phyloP scores from a whole-genome alignment of 345 rosid genomes.

The Eucalyptus caleyi region DNA sequence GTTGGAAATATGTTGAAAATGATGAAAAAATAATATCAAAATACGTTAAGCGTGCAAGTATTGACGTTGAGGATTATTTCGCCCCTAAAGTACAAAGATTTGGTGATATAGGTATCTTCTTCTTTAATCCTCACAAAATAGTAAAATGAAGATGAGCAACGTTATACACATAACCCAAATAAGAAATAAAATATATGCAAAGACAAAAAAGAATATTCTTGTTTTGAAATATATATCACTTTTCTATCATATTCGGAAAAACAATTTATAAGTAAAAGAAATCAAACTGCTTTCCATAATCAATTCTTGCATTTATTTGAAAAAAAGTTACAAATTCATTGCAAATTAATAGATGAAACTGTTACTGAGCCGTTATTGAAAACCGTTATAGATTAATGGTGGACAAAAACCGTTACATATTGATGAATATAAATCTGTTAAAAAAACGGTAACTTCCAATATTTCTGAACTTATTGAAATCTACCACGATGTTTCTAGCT shows the following conservation, averaged over 20 bases:
- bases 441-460: background rate
- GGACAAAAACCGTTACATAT: background rate
- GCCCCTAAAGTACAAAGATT: background rate
- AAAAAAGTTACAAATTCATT: background rate
- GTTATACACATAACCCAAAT: fast-evolving
- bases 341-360: no score
- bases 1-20: background rate
- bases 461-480: background rate
- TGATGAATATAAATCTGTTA: background rate
- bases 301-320: background rate
- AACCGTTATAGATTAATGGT: background rate
- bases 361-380: fast-evolving
- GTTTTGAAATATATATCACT: background rate
- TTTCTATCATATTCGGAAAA: fast-evolving
- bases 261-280: background rate
- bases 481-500: background rate
- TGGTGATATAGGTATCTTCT: background rate
- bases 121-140: background rate
- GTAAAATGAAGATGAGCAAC: background rate
- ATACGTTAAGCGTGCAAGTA: background rate
- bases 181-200: background rate
- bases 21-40: background rate
- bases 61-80: background rate
- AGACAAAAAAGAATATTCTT: background rate
- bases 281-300: fast-evolving